Conservation (phyloP, 2,329 filamentous ascomycete genomes). For the Verticillium albo-atrum region DNA sequence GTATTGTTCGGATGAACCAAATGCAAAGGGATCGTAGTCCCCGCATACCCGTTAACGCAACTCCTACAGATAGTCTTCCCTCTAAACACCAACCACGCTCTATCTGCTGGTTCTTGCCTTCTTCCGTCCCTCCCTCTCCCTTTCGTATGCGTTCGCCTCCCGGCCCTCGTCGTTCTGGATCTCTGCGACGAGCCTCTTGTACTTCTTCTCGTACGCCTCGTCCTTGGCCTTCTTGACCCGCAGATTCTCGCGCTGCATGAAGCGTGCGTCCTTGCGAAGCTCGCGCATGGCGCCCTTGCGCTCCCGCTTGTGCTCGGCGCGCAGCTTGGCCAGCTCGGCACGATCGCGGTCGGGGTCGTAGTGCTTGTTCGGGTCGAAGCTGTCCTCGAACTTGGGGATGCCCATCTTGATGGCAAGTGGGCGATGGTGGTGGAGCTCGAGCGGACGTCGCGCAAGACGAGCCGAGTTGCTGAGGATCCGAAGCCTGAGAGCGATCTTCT, state of each 20-base stretch:
- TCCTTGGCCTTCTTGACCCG: conserved; percentile 91
- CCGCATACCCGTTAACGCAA: neutral
- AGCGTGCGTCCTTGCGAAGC: conserved; percentile 89
- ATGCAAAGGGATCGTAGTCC: neutral
- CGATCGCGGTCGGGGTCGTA: conserved; percentile 95
- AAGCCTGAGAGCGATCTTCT: conserved; percentile 41
- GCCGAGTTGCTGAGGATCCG: conserved; percentile 55
- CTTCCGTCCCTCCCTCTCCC: conserved; percentile 74
- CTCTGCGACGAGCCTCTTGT: conserved; percentile 84
- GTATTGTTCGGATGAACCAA: neutral
- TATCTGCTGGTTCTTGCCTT: conserved; percentile 41
- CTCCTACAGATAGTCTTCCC: neutral
- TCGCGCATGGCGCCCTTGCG: conserved; percentile 92
- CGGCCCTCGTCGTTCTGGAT: conserved; percentile 91
- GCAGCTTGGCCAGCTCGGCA: conserved; percentile 77
- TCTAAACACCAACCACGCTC: neutral
- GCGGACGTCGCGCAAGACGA: conserved; percentile 65
- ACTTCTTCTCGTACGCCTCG: conserved; percentile 93
- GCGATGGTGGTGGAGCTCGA: conserved; percentile 84
- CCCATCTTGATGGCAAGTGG: conserved; percentile 83
- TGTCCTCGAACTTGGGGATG: conserved; percentile 93
- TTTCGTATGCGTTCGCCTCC: conserved; percentile 84
- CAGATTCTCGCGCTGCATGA: conserved; percentile 86
- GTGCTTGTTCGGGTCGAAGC: conserved; percentile 91
- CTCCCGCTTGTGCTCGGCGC: conserved; percentile 90